phyloP scores from a whole-genome alignment of 2,329 filamentous ascomycete species.

The Aspergillus proliferans region DNA sequence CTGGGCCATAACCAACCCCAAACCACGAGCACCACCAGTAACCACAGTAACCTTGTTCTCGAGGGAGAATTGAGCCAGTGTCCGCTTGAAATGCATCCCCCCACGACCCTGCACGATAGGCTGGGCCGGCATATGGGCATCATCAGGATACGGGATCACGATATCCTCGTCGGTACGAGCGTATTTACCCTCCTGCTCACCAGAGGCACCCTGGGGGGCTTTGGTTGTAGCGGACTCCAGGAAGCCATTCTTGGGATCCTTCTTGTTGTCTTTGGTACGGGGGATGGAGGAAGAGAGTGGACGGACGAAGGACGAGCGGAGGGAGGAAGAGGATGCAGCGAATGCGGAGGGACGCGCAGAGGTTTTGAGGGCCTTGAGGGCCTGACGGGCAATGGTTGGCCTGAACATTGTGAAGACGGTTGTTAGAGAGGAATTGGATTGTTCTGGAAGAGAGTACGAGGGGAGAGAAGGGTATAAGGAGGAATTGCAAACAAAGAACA shows the following conservation, averaged over 20 bases:
- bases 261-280: conserved; percentile 20
- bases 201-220: conserved; percentile 24
- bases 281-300: conserved; percentile 25
- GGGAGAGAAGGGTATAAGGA: not conserved
- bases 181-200: conserved; percentile 57
- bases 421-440: not conserved
- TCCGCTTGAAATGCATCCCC: conserved; percentile 76
- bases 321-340: not conserved
- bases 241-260: conserved; percentile 20
- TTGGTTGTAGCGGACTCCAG: conserved; percentile 22
- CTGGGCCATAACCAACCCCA: conserved; percentile 90
- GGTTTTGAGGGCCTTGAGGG: conserved; percentile 17
- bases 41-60: conserved; percentile 78
- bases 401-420: conserved; percentile 21
- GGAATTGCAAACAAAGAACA: not conserved
- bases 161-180: conserved; percentile 76
- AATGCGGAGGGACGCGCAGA: conserved; percentile 14
- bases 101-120: conserved; percentile 68
- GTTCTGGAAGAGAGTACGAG: not conserved
- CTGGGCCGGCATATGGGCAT: conserved; percentile 65
- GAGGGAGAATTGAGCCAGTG: conserved; percentile 77
- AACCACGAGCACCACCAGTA: conserved; percentile 80
- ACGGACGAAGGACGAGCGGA: conserved; percentile 15
- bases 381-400: conserved; percentile 19
- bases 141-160: conserved; percentile 70